Conservation (phyloP, 441 rosid genomes). For the Biscutella auriculata region DNA sequence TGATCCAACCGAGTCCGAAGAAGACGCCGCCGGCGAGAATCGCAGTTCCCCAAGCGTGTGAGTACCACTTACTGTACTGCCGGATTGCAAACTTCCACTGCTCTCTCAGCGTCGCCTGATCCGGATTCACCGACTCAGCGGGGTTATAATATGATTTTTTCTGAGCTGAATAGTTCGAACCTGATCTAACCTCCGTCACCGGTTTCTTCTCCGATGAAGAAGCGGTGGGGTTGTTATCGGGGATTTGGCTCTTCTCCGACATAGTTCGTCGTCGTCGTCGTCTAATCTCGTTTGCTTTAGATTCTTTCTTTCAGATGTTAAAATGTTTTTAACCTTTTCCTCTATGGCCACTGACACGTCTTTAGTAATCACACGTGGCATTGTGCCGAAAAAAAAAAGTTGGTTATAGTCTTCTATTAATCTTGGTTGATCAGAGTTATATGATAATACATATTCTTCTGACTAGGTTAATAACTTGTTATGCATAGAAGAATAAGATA, state of each 20-base stretch:
- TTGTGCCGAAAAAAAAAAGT: too few relatives aligned
- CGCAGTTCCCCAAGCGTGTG: constrained; percentile 92
- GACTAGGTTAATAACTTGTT: too few relatives aligned
- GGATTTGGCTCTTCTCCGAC: constrained; percentile 13
- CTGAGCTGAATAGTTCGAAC: constrained; percentile 4
- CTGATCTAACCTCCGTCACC: constrained; percentile 12
- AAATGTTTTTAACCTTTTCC: not conserved
- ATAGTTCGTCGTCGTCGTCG: constrained; percentile 13
- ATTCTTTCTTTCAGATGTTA: not conserved
- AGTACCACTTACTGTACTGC: constrained; percentile 75
- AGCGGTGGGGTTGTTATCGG: not conserved
- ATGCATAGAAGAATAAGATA: too few relatives aligned
- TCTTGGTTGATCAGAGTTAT: too few relatives aligned
- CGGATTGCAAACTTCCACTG: constrained; percentile 76
- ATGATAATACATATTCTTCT: too few relatives aligned
- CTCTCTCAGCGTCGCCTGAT: constrained; percentile 66
- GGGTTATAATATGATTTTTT: constrained; percentile 39
- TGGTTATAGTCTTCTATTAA: too few relatives aligned
- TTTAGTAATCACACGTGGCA: not conserved
- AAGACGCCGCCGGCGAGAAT: constrained; percentile 77
- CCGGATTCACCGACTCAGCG: constrained; percentile 49
- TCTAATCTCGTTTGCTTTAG: not conserved
- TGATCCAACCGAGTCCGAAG: constrained; percentile 85
- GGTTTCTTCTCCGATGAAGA: constrained; percentile 13
- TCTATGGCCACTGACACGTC: not conserved